A percentile compares a stretch with the other conserved stretches of the same genome.
Evolutionary conservation across 179 eudicot genomes (phyloP).

Genomic region (Monotropa hypopitys): DNA sequence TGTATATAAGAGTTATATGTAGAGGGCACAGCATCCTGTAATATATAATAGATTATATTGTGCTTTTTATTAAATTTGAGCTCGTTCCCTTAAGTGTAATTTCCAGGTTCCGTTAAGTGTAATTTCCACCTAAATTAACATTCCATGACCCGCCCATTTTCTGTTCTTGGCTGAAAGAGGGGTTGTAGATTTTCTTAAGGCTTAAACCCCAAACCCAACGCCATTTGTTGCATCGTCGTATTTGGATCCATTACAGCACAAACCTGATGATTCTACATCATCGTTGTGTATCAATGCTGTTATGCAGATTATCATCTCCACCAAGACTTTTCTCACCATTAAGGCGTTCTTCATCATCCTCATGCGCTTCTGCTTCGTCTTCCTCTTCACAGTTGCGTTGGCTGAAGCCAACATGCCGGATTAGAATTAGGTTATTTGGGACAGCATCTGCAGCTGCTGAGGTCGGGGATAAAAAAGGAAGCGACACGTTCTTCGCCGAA

Average conservation of each 20-base stretch:
- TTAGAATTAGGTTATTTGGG: constrained; percentile 26
- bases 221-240: not conserved
- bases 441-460: constrained; percentile 19
- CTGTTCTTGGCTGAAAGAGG: too few species aligned
- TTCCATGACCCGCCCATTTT: too few species aligned
- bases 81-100: too few species aligned
- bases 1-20: too few species aligned
- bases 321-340: constrained; percentile 3
- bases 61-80: too few species aligned
- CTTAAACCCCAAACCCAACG: not conserved
- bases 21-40: too few species aligned
- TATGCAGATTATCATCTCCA: constrained; percentile 10
- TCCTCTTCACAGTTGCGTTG: not conserved
- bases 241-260: not conserved
- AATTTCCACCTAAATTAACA: too few species aligned
- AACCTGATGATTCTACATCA: constrained; percentile 19
- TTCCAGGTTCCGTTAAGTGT: too few species aligned
- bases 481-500: constrained; percentile 57
- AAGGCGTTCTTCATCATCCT: not conserved
- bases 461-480: constrained; percentile 4
- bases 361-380: not conserved
- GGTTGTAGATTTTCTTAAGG: not conserved
- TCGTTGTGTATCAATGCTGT: constrained; percentile 20
- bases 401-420: constrained; percentile 9
- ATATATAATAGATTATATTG: too few species aligned